phyloP scores from a whole-genome alignment of 352 stramenopile genomes.

The Thalassiosira mediterranea region DNA sequence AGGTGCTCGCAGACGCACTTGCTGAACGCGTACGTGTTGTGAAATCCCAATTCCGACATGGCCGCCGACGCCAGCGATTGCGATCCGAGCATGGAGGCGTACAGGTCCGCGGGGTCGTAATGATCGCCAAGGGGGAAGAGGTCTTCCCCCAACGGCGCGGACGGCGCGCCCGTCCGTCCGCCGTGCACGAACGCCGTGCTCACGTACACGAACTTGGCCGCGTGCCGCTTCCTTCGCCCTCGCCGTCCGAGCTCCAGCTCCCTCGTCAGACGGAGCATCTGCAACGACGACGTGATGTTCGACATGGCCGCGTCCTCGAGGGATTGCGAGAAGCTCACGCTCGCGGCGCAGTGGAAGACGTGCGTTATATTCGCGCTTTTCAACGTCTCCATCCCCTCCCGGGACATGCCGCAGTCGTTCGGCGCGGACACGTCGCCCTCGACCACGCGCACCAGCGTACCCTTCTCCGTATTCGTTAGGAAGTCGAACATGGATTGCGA shows the following conservation, averaged over 20 bases:
- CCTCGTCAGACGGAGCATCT: constrained; percentile 79
- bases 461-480: constrained; percentile 62
- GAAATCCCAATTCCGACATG: constrained; percentile 81
- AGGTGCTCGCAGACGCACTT: constrained; percentile 87
- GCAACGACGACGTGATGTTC: constrained; percentile 78
- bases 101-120: constrained; percentile 74
- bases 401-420: constrained; percentile 60
- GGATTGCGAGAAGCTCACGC: constrained; percentile 81
- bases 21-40: constrained; percentile 86
- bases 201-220: constrained; percentile 79
- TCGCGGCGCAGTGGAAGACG: constrained; percentile 82
- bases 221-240: constrained; percentile 34
- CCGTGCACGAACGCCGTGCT: constrained; percentile 85
- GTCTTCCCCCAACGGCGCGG: constrained; percentile 57
- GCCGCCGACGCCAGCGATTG: constrained; percentile 80
- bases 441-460: constrained; percentile 64
- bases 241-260: constrained; percentile 24
- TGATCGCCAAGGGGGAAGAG: constrained; percentile 58
- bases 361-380: constrained; percentile 62
- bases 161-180: constrained; percentile 57
- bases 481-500: constrained; percentile 73
- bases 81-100: constrained; percentile 78
- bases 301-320: constrained; percentile 72
- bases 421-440: constrained; percentile 71
- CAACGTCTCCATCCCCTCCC: constrained; percentile 44